A percentile compares a stretch with the other conserved stretches of the same genome.
Conservation (phyloP, 2,329 filamentous ascomycete genomes). For the Cladosporium velox region DNA sequence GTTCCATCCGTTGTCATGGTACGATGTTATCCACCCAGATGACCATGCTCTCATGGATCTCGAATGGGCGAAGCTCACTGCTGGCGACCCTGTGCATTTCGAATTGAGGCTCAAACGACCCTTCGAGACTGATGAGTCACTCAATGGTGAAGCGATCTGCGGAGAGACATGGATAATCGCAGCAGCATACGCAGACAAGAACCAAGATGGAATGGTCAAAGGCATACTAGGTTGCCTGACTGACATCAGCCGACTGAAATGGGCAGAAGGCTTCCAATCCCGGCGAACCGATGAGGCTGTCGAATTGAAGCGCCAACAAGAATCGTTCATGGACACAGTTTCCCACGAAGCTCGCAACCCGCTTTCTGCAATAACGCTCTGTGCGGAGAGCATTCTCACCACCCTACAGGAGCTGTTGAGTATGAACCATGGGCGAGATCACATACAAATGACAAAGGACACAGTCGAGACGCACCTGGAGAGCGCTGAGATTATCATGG, state of each 20-base stretch:
- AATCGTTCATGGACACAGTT: slow-evolving; percentile 38
- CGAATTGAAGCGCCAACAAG: slow-evolving; percentile 34
- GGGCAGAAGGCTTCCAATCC: slow-evolving; percentile 31
- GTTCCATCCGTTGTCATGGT: slow-evolving; percentile 22
- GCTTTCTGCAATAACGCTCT: slow-evolving; percentile 57
- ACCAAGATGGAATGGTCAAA: slow-evolving; percentile 65
- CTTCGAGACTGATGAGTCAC: slow-evolving; percentile 3
- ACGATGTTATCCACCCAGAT: slow-evolving; percentile 23
- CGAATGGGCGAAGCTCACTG: slow-evolving; percentile 24
- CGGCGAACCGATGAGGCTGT: slow-evolving; percentile 27
- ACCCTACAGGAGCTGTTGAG: slow-evolving; percentile 2
- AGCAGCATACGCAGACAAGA: slow-evolving; percentile 72
- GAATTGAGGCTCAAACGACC: slow-evolving; percentile 32
- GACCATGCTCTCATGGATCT: slow-evolving; percentile 20
- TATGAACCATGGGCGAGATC: not conserved
- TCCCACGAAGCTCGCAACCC: slow-evolving; percentile 49
- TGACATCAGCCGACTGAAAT: slow-evolving; percentile 36
- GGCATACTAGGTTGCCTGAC: slow-evolving; percentile 47
- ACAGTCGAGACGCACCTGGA: slow-evolving; percentile 9
- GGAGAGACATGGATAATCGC: slow-evolving; percentile 76
- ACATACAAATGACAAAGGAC: not conserved
- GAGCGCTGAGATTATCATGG: slow-evolving; percentile 34
- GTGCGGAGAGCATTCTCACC: slow-evolving; percentile 16
- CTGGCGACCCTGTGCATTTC: slow-evolving; percentile 30
- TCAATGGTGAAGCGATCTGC: not conserved